Evolutionary conservation across 306 rosid species (phyloP), one percentile per base, ranked within the genome.

Genomic region (Cucurbita ficifolia): DNA sequence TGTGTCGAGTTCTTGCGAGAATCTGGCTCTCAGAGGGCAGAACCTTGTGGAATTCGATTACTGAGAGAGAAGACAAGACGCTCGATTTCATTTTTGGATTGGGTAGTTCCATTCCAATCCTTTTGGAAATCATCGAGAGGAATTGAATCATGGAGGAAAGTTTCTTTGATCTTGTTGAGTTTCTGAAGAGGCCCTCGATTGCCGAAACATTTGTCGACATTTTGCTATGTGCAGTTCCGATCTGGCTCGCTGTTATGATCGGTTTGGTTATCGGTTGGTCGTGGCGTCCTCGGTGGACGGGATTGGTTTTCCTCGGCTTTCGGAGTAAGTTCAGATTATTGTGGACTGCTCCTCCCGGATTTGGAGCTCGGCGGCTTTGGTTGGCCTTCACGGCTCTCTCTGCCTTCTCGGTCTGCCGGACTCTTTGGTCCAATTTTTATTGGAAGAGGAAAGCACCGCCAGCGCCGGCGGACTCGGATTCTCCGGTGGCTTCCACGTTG

Each of bases 271-370:
- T 95, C 85, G 97, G 99, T 0, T 95, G 99, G 99, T 85, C 97
- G 1, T 95, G 99, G 99, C 76, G 96, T 42, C 99, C 99, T 1
- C 84, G 96, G 56, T 95, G 99, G 99, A 91, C 99, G 0, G 97
- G 97, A 3, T 80, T 95, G 10, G 68, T 95, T 69, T 95, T 89
- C 70, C 92, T 95, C 11, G 99, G 97, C 21, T 84, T 95, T 4
- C 96, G 99, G n/a, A 84, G 91, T 79, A 95, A 91, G 84, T 76
- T 89, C 73, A 89, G 97, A 3, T 86, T 82, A 52, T 78, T 88
- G 40, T 91, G 97, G 97, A 95, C 99, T 29, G 96, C 89, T 70
- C 99, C 97, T 45, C 99, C 96, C 9, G 99, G 97, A 0, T 89
- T 95, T 46, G 99, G 97, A 10, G 99, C 97, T 18, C 92, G 96